Conservation (phyloP, 2,329 filamentous ascomycete genomes). For the Alternaria viburni region DNA sequence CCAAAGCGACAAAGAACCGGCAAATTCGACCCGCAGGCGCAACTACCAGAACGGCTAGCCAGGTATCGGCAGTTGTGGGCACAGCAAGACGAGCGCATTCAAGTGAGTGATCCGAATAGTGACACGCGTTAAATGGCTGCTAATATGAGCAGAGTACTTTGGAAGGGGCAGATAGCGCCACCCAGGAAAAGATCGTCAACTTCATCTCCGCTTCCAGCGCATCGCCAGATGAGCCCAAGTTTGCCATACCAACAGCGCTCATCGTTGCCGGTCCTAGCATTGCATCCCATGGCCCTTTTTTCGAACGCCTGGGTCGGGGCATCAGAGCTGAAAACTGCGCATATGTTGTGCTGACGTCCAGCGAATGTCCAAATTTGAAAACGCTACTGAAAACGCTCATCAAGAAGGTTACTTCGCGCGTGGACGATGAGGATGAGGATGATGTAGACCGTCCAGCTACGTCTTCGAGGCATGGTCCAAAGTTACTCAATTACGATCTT, state of each 20-base stretch:
- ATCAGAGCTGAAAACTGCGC: slow-evolving; percentile 55
- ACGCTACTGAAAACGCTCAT: slow-evolving; percentile 75
- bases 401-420: slow-evolving; percentile 64
- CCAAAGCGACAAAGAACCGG: slow-evolving; percentile 50
- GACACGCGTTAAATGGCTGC: neutral
- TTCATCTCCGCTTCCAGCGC: slow-evolving; percentile 46
- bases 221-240: slow-evolving; percentile 31
- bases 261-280: slow-evolving; percentile 81
- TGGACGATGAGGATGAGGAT: slow-evolving; percentile 63
- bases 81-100: slow-evolving; percentile 67
- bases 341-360: slow-evolving; percentile 72
- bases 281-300: slow-evolving; percentile 75
- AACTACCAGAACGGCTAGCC: slow-evolving; percentile 58
- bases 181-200: slow-evolving; percentile 44
- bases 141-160: slow-evolving; percentile 44
- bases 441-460: slow-evolving; percentile 18
- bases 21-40: slow-evolving; percentile 30
- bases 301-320: slow-evolving; percentile 66
- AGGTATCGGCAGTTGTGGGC: slow-evolving; percentile 70
- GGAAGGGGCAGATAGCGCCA: slow-evolving; percentile 48
- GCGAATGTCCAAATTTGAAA: slow-evolving; percentile 76
- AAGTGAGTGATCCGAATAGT: slow-evolving; percentile 49
- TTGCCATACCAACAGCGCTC: slow-evolving; percentile 71
- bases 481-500: slow-evolving; percentile 79
- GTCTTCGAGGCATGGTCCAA: slow-evolving; percentile 60